phyloP scores from a whole-genome alignment of 129 eudicot species.

The Flaveria robusta region DNA sequence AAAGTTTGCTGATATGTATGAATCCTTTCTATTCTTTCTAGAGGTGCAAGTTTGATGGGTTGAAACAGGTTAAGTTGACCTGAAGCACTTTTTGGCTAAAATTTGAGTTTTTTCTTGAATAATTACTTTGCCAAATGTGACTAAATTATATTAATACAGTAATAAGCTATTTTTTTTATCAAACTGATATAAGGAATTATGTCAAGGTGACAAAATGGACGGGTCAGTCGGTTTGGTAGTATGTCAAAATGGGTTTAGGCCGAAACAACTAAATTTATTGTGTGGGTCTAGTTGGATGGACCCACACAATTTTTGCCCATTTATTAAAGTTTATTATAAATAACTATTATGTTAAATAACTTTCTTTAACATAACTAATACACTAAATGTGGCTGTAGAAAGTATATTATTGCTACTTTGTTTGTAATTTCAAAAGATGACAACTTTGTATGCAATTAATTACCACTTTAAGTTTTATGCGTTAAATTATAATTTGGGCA shows the following conservation, averaged over 20 bases:
- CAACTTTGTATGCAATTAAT: background rate
- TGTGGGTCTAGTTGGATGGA: background rate
- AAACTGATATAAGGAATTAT: background rate
- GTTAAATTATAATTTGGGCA: background rate
- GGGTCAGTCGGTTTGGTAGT: background rate
- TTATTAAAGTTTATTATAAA: no score
- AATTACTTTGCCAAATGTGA: background rate
- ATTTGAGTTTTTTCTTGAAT: background rate
- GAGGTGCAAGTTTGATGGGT: background rate
- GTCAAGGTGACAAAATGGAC: background rate
- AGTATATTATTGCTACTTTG: background rate
- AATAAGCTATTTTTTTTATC: background rate
- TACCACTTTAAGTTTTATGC: background rate
- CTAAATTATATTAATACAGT: no score
- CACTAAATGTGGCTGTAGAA: background rate
- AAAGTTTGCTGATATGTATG: slow-evolving; percentile 94
- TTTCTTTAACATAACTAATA: background rate
- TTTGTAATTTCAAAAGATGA: background rate
- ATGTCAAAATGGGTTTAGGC: background rate
- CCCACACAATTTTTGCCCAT: background rate
- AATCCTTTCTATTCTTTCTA: slow-evolving; percentile 11
- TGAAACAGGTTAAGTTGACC: slow-evolving; percentile 12
- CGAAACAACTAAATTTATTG: background rate
- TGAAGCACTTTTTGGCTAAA: slow-evolving; percentile 1
- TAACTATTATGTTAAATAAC: background rate